Percentiles rank a stretch among this genome's conserved stretches.
These are phyloP conservation scores for Dipodascopsis uninucleata DNA, from an alignment of 805 yeast species.

Conservation along the genomic window DNA sequence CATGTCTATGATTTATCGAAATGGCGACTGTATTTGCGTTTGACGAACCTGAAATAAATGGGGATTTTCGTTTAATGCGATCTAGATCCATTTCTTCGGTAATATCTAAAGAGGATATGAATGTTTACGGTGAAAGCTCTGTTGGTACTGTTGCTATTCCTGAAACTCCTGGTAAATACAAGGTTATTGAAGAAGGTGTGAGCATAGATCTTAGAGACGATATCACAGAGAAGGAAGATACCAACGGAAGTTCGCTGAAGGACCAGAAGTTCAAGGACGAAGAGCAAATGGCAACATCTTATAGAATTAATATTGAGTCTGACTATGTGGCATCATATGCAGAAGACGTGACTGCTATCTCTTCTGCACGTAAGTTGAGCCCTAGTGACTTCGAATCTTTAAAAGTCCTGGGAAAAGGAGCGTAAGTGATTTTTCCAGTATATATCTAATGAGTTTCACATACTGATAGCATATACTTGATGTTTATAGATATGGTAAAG, in stretches of 20 bases:
- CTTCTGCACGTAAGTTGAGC: slow-evolving; percentile 6
- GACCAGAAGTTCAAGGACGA: slow-evolving; percentile 11
- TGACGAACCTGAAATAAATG: slow-evolving; percentile 29
- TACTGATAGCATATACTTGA: no score
- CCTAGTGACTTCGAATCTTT: slow-evolving; percentile 62
- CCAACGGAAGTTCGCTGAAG: slow-evolving; percentile 14
- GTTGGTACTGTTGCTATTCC: not conserved
- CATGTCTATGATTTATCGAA: not conserved
- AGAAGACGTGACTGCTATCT: slow-evolving; percentile 27
- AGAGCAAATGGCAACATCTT: slow-evolving; percentile 45
- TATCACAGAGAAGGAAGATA: slow-evolving; percentile 3
- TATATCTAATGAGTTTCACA: no score
- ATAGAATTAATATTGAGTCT: slow-evolving; percentile 47
- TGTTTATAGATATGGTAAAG: no score
- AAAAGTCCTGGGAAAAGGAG: slow-evolving; percentile 79
- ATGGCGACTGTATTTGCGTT: slow-evolving; percentile 33
- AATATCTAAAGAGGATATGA: slow-evolving; percentile 6
- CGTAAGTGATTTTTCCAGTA: no score
- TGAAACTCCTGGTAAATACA: slow-evolving; percentile 3
- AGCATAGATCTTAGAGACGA: not conserved
- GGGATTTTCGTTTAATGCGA: slow-evolving; percentile 10
- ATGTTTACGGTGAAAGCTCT: not conserved
- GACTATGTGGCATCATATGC: slow-evolving; percentile 37
- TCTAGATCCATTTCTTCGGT: slow-evolving; percentile 22
- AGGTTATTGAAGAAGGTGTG: slow-evolving; percentile 13